phyloP scores from a whole-genome alignment of 805 yeast genomes.

The Brettanomyces custersianus region DNA sequence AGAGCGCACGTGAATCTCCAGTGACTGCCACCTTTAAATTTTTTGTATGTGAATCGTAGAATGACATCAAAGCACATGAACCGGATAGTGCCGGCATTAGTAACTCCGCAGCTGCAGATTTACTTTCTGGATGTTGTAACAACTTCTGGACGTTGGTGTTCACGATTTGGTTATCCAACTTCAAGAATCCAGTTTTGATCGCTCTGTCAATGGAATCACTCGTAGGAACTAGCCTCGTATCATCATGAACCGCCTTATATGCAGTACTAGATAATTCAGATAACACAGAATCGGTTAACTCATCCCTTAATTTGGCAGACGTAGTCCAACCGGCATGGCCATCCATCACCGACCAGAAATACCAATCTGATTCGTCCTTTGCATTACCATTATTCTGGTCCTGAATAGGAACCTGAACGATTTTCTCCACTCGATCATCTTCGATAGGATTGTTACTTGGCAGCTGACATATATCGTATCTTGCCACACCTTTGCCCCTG shows the following conservation, averaged over 20 bases:
- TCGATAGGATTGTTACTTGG: constrained; percentile 92
- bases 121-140: constrained; percentile 50
- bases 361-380: constrained; percentile 58
- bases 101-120: constrained; percentile 59
- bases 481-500: constrained; percentile 76
- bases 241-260: constrained; percentile 45
- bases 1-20: constrained; percentile 90
- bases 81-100: constrained; percentile 93
- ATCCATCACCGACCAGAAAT: constrained; percentile 92
- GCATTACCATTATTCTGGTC: constrained; percentile 43
- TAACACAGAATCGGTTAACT: constrained; percentile 68
- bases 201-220: constrained; percentile 71
- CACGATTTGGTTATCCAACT: constrained; percentile 81
- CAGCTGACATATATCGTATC: constrained; percentile 85
- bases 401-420: constrained; percentile 65
- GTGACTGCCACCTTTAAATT: constrained; percentile 84
- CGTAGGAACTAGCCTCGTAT: constrained; percentile 51
- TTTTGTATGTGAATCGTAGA: constrained; percentile 70
- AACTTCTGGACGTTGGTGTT: constrained; percentile 62
- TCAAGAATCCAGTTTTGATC: constrained; percentile 68
- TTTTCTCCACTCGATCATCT: constrained; percentile 83
- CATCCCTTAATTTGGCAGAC: constrained; percentile 73
- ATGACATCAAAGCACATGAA: constrained; percentile 82
- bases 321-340: constrained; percentile 98
- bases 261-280: constrained; percentile 56